Conservation (phyloP, 495 filamentous ascomycete genomes). For the Hyaloscypha variabilis region DNA sequence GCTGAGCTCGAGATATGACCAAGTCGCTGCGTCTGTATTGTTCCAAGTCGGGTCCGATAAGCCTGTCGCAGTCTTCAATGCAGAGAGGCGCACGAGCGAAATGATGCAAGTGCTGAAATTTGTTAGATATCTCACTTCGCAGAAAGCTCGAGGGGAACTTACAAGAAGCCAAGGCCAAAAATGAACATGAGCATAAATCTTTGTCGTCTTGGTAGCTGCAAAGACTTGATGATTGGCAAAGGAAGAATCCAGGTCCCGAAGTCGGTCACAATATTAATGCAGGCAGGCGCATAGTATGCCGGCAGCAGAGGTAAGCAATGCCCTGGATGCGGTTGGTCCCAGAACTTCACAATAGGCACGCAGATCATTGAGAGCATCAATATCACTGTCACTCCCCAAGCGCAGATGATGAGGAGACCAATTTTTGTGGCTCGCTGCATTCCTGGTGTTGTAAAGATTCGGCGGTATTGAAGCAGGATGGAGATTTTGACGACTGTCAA, state of each 20-base stretch:
- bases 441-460: background rate
- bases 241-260: conserved; percentile 58
- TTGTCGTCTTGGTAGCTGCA: conserved; percentile 57
- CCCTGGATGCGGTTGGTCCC: background rate
- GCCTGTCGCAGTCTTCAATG: background rate
- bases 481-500: conserved; percentile 1
- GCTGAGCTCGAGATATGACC: background rate
- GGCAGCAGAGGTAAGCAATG: background rate
- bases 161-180: conserved; percentile 55
- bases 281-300: conserved; percentile 33
- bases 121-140: background rate
- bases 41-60: background rate
- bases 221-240: conserved; percentile 55
- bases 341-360: background rate
- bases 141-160: conserved; percentile 2
- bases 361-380: background rate
- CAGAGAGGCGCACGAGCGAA: background rate
- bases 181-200: conserved; percentile 60
- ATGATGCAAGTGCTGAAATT: background rate
- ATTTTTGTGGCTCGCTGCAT: background rate
- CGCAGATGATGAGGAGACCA: background rate
- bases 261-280: conserved; percentile 61
- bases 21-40: background rate
- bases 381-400: background rate
- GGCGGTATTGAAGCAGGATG: background rate